A percentile compares a stretch with the other conserved stretches of the same genome.
These are phyloP conservation scores for Berberis vulgaris DNA, from an alignment of 164 flowering plant genomes.

Conservation along the genomic window DNA sequence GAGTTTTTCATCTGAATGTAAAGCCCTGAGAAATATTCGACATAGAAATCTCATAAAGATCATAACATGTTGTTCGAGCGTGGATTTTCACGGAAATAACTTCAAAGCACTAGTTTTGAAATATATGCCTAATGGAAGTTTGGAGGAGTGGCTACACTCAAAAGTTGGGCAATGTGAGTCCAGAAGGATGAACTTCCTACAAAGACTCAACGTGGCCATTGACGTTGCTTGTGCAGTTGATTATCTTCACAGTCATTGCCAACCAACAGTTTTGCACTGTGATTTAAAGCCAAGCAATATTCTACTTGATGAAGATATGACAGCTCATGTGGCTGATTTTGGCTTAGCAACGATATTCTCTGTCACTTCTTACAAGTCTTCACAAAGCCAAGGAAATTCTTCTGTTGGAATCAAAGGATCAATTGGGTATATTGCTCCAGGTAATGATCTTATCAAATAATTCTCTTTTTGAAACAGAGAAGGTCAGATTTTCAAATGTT, in stretches of 20 bases:
- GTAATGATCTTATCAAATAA: neutral
- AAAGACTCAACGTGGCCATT: neutral
- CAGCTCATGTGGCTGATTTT: neutral
- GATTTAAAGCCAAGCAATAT: neutral
- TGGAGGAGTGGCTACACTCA: neutral
- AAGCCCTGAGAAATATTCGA: neutral
- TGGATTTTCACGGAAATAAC: no score
- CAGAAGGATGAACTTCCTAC: neutral
- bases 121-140: no score
- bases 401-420: neutral
- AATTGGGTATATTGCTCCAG: neutral
- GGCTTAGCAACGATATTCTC: neutral
- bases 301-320: neutral
- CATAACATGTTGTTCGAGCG: neutral
- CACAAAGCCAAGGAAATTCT: neutral
- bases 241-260: neutral
- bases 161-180: neutral
- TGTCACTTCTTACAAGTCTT: neutral
- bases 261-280: neutral
- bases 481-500: neutral
- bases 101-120: no score
- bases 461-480: neutral
- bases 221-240: neutral
- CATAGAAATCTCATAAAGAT: neutral
- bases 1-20: neutral